Evolutionary conservation across 305 asterid species (phyloP).

Genomic region (Fraxinus xanthoxyloides): DNA sequence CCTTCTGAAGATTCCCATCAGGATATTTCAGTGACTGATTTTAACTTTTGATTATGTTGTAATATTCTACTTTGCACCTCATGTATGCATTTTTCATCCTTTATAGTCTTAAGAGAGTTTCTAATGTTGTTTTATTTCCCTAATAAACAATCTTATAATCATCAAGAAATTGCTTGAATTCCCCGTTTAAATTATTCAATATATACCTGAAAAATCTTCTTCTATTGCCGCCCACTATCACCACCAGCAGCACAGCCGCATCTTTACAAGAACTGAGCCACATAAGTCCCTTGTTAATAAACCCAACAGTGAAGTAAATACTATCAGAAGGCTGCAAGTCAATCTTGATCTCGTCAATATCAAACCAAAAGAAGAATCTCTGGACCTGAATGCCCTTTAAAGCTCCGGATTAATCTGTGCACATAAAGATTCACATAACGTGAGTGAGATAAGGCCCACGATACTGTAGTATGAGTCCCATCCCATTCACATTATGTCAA

Average conservation of each 20-base stretch:
- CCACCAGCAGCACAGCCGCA: not conserved
- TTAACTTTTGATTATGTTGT: slow-evolving; percentile 24
- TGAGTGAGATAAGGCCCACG: no score
- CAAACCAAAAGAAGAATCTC: slow-evolving; percentile 20
- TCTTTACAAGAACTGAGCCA: slow-evolving; percentile 70
- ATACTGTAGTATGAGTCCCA: no score
- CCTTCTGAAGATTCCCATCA: slow-evolving; percentile 26
- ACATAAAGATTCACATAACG: no score
- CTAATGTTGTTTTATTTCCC: not conserved
- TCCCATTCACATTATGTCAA: no score
- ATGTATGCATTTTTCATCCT: not conserved
- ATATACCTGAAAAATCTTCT: slow-evolving; percentile 48
- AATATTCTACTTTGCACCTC: not conserved
- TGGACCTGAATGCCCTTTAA: not conserved
- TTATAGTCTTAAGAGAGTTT: not conserved
- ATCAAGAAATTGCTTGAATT: not conserved
- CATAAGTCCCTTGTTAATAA: slow-evolving; percentile 70
- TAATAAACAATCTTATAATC: not conserved
- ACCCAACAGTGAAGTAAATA: slow-evolving; percentile 46
- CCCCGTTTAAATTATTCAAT: not conserved
- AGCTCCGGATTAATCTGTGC: not conserved
- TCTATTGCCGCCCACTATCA: not conserved
- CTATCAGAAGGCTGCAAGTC: slow-evolving; percentile 73
- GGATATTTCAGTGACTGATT: slow-evolving; percentile 9
- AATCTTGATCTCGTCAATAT: slow-evolving; percentile 70